phyloP scores from a whole-genome alignment of 768 basidiomycete genomes.

The Boletus rubescentipes region DNA sequence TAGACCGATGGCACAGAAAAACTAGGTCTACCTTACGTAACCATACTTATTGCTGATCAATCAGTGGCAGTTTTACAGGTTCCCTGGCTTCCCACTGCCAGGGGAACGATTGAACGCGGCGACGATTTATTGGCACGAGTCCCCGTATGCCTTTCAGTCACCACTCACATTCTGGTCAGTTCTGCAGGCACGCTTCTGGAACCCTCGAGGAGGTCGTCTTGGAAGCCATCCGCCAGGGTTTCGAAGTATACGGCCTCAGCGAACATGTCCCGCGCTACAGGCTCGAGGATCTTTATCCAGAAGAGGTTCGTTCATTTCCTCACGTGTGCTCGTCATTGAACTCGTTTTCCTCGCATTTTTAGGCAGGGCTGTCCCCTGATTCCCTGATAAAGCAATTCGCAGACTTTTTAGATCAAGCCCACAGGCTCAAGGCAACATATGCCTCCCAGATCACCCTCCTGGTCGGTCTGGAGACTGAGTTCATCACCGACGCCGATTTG shows the following conservation, averaged over 20 bases:
- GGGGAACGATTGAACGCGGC: background rate
- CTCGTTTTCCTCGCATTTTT: conserved; percentile 18
- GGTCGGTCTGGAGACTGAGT: conserved; percentile 92
- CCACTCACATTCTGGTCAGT: conserved; percentile 92
- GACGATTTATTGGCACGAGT: background rate
- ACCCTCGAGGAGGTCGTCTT: conserved; percentile 76
- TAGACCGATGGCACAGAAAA: too few species aligned
- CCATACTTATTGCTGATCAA: background rate
- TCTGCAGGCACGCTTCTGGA: conserved; percentile 87
- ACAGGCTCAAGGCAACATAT: conserved; percentile 66
- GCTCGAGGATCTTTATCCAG: conserved; percentile 81
- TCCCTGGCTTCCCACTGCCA: background rate
- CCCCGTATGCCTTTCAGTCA: conserved; percentile 66
- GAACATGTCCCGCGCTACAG: conserved; percentile 95
- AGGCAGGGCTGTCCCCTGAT: conserved; percentile 56
- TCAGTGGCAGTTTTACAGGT: conserved; percentile 3
- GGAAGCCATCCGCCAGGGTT: conserved; percentile 77
- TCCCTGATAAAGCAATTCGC: conserved; percentile 65
- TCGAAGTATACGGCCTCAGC: conserved; percentile 80
- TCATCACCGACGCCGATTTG: conserved; percentile 70
- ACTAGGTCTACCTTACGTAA: conserved; percentile 19
- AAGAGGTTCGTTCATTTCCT: conserved; percentile 65
- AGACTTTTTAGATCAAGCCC: conserved; percentile 74
- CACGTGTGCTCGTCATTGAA: background rate
- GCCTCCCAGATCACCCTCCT: conserved; percentile 68